A percentile compares a stretch with the other conserved stretches of the same genome.
Evolutionary conservation across 148 eudicot genomes (phyloP).

Genomic region (Rhododendron ovatum): DNA sequence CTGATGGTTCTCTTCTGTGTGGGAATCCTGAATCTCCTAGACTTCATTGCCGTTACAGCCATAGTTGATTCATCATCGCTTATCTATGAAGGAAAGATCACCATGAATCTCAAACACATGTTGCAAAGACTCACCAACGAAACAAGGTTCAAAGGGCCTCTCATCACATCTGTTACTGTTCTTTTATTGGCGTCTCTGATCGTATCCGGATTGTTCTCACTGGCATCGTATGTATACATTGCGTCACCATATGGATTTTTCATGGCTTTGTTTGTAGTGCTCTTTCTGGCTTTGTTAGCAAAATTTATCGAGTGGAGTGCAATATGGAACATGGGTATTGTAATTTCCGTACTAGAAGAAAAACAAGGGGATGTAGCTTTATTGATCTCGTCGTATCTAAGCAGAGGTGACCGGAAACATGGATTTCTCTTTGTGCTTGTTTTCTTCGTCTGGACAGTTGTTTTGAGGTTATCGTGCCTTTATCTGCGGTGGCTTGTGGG

Average conservation of each 20-base stretch:
- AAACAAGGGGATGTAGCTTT: slow-evolving; percentile 17
- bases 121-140: not conserved
- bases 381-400: slow-evolving; percentile 12
- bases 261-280: not conserved
- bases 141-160: slow-evolving; percentile 5
- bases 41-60: not conserved
- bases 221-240: not conserved
- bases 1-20: not conserved
- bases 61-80: not conserved
- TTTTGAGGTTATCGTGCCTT: not conserved
- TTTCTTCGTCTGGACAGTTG: not conserved
- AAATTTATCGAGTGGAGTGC: slow-evolving; percentile 28
- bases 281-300: slow-evolving; percentile 7
- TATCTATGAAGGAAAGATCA: too few species aligned
- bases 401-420: slow-evolving; percentile 2
- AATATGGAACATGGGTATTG: slow-evolving; percentile 28
- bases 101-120: not conserved
- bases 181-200: not conserved
- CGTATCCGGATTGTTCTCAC: not conserved
- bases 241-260: too few species aligned
- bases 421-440: slow-evolving; percentile 12
- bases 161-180: not conserved
- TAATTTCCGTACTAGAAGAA: slow-evolving; percentile 24
- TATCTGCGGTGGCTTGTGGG: not conserved
- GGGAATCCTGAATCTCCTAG: not conserved